A percentile compares a stretch with the other conserved stretches of the same genome.
Evolutionary conservation across 2,329 filamentous ascomycete genomes (phyloP).

Genomic region (Aspergillus pseudoglaucus): DNA sequence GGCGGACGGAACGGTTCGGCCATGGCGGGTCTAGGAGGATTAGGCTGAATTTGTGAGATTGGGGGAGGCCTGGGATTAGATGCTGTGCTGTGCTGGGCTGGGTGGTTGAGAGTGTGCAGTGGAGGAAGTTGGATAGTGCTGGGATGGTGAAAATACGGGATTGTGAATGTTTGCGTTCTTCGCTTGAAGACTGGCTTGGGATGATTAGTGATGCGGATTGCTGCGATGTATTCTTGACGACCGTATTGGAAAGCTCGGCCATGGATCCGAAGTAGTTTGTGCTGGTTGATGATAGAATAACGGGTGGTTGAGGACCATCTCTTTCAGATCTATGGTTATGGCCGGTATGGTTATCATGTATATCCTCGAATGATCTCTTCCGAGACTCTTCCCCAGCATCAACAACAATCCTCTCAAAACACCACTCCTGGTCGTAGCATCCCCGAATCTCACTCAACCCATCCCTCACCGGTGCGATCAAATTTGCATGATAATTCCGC

Average conservation of each 20-base stretch:
- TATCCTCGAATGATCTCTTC: neutral
- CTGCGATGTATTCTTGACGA: slow-evolving; percentile 27
- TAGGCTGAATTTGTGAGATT: slow-evolving; percentile 46
- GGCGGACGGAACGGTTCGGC: slow-evolving; percentile 55
- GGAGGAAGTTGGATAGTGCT: slow-evolving; percentile 42
- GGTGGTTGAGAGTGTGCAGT: slow-evolving; percentile 30
- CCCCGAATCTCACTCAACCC: slow-evolving; percentile 32
- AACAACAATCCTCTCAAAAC: slow-evolving; percentile 15
- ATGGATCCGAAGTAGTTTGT: slow-evolving; percentile 24
- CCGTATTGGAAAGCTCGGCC: slow-evolving; percentile 14
- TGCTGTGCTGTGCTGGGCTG: slow-evolving; percentile 1
- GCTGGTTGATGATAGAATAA: slow-evolving; percentile 26
- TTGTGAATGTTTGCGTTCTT: no score
- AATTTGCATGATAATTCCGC: slow-evolving; percentile 21
- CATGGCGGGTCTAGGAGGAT: slow-evolving; percentile 59
- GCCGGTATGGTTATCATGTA: neutral
- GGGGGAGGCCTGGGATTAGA: slow-evolving; percentile 21
- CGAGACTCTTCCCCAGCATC: neutral
- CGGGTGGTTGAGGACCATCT: slow-evolving; percentile 15
- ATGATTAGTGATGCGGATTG: slow-evolving; percentile 12
- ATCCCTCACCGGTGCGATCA: slow-evolving; percentile 28
- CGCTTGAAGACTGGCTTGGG: no score
- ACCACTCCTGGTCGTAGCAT: slow-evolving; percentile 25
- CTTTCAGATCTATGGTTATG: slow-evolving; percentile 1
- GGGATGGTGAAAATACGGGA: slow-evolving; percentile 48